These are phyloP conservation scores for Forsythia suspensa DNA, from an alignment of 257 asterid genomes.

Conservation along the genomic window DNA sequence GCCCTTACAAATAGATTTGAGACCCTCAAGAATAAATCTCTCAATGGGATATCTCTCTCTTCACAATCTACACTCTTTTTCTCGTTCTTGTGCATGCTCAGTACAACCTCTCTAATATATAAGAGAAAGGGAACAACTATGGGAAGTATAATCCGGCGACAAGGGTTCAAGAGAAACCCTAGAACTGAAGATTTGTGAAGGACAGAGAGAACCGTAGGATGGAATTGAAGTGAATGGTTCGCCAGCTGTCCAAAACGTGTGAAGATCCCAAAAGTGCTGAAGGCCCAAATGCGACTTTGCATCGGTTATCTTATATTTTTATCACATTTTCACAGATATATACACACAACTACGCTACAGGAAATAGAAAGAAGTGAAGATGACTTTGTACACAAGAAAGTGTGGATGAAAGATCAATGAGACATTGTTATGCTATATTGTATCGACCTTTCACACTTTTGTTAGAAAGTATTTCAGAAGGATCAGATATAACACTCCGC, in stretches of 20 bases:
- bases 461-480: neutral
- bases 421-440: neutral
- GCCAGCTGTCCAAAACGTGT: neutral
- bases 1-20: neutral
- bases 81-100: neutral
- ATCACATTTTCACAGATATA: neutral
- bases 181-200: neutral
- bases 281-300: neutral
- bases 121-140: neutral
- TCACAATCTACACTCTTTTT: neutral
- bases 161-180: neutral
- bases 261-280: neutral
- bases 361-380: conserved; percentile 8
- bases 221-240: neutral
- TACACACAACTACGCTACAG: neutral
- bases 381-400: neutral
- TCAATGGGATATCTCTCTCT: neutral
- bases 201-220: neutral
- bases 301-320: neutral
- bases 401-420: neutral
- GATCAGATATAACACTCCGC: neutral
- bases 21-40: neutral
- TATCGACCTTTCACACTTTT: neutral
- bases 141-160: neutral
- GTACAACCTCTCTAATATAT: neutral